phyloP scores from a whole-genome alignment of 331 rosid genomes.

The Phaseolus coccineus region DNA sequence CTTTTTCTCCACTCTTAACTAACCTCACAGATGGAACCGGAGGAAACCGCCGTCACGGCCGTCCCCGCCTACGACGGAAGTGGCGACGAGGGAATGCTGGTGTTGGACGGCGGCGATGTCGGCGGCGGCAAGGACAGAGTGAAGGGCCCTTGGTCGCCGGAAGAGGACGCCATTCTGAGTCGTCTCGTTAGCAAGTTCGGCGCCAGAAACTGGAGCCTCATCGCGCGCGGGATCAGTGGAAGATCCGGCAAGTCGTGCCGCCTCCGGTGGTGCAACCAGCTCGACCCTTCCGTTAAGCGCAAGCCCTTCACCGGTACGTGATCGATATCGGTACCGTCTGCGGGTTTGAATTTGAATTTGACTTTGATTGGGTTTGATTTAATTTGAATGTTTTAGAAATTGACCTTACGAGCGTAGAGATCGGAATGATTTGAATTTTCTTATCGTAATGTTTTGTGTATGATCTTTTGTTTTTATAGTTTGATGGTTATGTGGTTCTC shows the following conservation, averaged over 20 bases:
- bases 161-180: slow-evolving; percentile 70
- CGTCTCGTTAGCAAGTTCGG: slow-evolving; percentile 75
- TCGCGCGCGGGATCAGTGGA: slow-evolving; percentile 72
- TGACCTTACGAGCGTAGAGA: background rate
- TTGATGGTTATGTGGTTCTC: background rate
- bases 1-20: background rate
- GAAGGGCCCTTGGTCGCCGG: slow-evolving; percentile 83
- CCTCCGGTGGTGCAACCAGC: slow-evolving; percentile 96
- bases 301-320: slow-evolving; percentile 83
- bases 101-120: background rate
- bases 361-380: background rate
- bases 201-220: slow-evolving; percentile 78
- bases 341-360: background rate
- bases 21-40: slow-evolving; percentile 44
- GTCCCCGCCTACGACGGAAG: slow-evolving; percentile 43
- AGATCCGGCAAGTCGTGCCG: slow-evolving; percentile 94
- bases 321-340: background rate
- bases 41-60: slow-evolving; percentile 28
- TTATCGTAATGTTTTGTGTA: background rate
- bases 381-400: background rate
- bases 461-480: slow-evolving; percentile 15
- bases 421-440: background rate
- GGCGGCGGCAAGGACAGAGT: slow-evolving; percentile 52
- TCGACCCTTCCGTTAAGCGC: slow-evolving; percentile 92
- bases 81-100: slow-evolving; percentile 54